These are phyloP conservation scores for Hanseniaspora vineae DNA, from an alignment of 805 yeast genomes.

Conservation along the genomic window DNA sequence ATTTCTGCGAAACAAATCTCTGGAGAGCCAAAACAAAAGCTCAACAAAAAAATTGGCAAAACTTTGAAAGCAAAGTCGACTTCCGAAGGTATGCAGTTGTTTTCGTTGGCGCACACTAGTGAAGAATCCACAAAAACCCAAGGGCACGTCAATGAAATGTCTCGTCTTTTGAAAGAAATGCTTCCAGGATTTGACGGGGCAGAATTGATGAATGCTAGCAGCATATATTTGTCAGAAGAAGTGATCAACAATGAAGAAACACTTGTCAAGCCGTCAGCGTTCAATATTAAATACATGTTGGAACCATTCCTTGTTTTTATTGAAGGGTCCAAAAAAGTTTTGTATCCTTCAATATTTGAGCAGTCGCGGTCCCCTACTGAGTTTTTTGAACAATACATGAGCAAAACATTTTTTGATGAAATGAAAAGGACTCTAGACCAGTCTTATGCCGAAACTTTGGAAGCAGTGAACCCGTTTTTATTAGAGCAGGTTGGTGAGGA, in stretches of 20 bases:
- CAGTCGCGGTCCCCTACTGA: slow-evolving; percentile 21
- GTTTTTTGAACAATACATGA: slow-evolving; percentile 57
- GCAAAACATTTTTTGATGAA: slow-evolving; percentile 46
- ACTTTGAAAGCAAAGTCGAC: slow-evolving; percentile 3
- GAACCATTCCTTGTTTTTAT: slow-evolving; percentile 62
- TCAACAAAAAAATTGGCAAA: slow-evolving; percentile 1
- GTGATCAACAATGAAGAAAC: slow-evolving; percentile 46
- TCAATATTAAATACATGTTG: slow-evolving; percentile 67
- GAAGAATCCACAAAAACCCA: slow-evolving; percentile 14
- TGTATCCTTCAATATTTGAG: slow-evolving; percentile 19
- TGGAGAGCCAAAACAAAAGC: slow-evolving; percentile 7
- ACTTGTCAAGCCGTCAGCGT: slow-evolving; percentile 55
- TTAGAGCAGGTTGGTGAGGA: slow-evolving; percentile 23
- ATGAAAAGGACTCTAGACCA: slow-evolving; percentile 41
- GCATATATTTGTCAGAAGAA: slow-evolving; percentile 48
- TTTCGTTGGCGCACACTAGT: slow-evolving; percentile 17
- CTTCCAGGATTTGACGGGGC: slow-evolving; percentile 54
- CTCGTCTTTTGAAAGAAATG: slow-evolving; percentile 39
- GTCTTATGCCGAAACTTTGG: slow-evolving; percentile 35
- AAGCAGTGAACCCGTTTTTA: slow-evolving; percentile 22
- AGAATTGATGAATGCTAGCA: slow-evolving; percentile 22
- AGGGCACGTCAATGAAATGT: slow-evolving; percentile 30
- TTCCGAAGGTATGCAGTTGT: slow-evolving; percentile 8
- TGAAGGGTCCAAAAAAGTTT: slow-evolving; percentile 38
- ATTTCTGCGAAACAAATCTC: slow-evolving; percentile 9